Evolutionary conservation across 768 basidiomycete genomes (phyloP).

Genomic region (Kwoniella pini): DNA sequence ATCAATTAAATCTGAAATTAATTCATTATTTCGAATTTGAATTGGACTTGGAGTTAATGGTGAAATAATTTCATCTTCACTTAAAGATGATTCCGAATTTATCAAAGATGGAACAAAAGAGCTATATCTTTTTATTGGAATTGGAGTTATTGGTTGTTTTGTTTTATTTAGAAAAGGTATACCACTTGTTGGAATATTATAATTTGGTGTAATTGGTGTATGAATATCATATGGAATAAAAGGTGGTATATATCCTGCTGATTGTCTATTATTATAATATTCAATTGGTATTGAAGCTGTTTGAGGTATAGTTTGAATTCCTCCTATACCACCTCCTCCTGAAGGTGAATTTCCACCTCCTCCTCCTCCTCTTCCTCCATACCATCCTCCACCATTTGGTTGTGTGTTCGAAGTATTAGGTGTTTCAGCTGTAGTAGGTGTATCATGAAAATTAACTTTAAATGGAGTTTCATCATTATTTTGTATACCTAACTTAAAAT

Average conservation of each 20-base stretch:
- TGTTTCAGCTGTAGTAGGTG: too few species aligned
- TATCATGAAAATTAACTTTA: too few species aligned
- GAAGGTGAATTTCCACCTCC: neutral
- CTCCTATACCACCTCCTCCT: neutral
- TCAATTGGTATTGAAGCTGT: slow-evolving; percentile 1
- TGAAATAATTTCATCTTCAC: neutral
- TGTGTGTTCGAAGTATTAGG: too few species aligned
- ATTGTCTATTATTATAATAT: neutral
- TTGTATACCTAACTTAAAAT: too few species aligned
- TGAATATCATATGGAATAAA: neutral
- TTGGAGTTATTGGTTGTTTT: neutral
- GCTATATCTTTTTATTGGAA: neutral
- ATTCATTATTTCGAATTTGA: neutral
- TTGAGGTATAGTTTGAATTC: neutral
- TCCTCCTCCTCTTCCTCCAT: slow-evolving; percentile 7
- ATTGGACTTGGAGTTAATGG: neutral
- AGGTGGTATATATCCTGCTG: slow-evolving; percentile 1
- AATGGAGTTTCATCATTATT: too few species aligned
- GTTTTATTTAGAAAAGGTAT: neutral
- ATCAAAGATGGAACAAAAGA: neutral
- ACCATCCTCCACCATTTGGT: neutral
- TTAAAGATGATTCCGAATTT: too few species aligned
- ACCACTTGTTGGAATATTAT: too few species aligned
- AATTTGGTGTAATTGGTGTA: slow-evolving; percentile 1
- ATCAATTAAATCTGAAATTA: neutral